Evolutionary conservation across 805 yeast genomes (phyloP), one percentile per base, ranked within the genome.

Genomic region (Candida easanensis): DNA sequence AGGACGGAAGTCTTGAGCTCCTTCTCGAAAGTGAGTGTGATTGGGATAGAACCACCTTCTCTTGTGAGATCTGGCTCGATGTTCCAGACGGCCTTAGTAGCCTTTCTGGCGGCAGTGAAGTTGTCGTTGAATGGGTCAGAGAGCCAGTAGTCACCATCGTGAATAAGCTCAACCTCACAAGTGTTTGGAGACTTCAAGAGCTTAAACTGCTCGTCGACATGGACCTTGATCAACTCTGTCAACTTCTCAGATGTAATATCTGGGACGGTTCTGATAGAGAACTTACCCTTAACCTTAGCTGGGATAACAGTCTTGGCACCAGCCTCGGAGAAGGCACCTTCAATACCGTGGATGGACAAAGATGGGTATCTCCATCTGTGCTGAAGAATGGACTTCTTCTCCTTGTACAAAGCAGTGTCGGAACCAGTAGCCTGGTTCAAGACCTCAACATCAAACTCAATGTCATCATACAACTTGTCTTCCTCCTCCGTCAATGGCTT

Each of bases 271-370:
- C 99, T 81, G 60, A 93, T 90, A 27, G 96, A 87, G 65, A 93
- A 93, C 71, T 93, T 93, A 59, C 99, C 99, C 41, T 72, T 67
- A 26, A 93, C 98, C 63, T 83, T 84, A 38, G 97, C 87, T 27
- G 99, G 99, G 53, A 93, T 93, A 40, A 93, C 99, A 26, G 99
- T 93, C 74, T 93, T 93, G 45, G 98, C 99, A 52, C 99, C 99
- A 36, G 85, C 77, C 34, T 86, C 91, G 37, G 84, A 82, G 66
- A 93, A 93, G 5, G 98, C 99, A 51, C 99, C 99, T 69, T 93
- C 99, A 43, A 93, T 77, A 54, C 99, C 99, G 68, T 93, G 99
- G 53, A 93, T 66, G 3, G 98, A 90, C 58, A 93, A 74, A 7
- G 98, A 88, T 44, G 99, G 99, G 70, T 75, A 89, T 76, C 99